Base-by-base conservation (phyloP, 1,284 basidiomycete species). In the Wolfiporia cocos region DNA sequence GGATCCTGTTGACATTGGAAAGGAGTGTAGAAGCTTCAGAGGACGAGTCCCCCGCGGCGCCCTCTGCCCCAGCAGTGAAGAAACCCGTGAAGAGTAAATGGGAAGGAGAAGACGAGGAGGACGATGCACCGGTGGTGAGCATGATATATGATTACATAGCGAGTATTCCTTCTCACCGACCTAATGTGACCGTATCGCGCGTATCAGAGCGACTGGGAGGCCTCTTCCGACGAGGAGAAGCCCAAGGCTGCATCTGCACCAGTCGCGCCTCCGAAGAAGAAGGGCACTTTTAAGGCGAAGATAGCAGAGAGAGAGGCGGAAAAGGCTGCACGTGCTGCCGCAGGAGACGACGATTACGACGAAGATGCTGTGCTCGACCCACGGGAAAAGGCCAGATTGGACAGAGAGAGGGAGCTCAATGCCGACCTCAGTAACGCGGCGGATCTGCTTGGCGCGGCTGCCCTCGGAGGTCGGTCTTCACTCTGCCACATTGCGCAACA, bases 171-270 rank as follows among this genome's bases (percentile, higher is more conserved):
- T 5, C 28, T 15, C 41, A 17, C 4, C 7, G 17, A 17, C 19
- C 12, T 43, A 12, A 19, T 3, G 14, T 39, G 23, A 11, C 23
- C 2, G 23, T 33, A 49, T 49, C 42, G 38, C 40, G 17, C n/a
- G 41, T 30, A 51, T 23, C 53, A 94, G 87, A 92, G 90, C 60
- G 91, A 94, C 64, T 96, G 92, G 93, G 93, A 97, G 52, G 87
- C 75, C 33, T 87, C 85, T 3, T 89, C 87, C 4, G 84, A 85
- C n/a, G 85, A 87, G 42, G 68, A 74, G 47, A 74, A 79, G 43
- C 66, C 72, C 15, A 48, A 49, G 48, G 66, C 36, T 40, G 54
- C 69, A 0, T 58, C 71, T 11, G 61, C 65, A 15, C 58, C 76
- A 0, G 70, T 68, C 34, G 79, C 82, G 17, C 80, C 86, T 1